Base-by-base conservation (phyloP, 306 rosid species). In the Senna tora region DNA sequence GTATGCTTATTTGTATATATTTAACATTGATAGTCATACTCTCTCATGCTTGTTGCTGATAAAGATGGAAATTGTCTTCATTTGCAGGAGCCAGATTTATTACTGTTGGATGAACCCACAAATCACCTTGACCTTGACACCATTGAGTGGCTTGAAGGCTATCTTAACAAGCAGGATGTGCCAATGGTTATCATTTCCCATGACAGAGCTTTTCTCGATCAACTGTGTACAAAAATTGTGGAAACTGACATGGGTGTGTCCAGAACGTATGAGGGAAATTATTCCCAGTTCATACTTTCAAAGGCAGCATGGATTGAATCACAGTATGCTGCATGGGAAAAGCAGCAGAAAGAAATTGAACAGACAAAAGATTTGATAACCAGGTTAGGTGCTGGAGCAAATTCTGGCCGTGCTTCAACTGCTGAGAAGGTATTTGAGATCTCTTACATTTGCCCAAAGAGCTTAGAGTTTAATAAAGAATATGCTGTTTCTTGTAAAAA, bases 181-280 rank as follows among this genome's bases (percentile, higher is more conserved):
- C 99, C 99, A 0, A 91, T 94, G 99, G 99, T 89, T 72, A 89
- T 94, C 77, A 91, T 94, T 79, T 94, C 99, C 56, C 99, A 94
- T 69, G 99, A 91, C 83, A 78, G 99, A 79, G 99, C 99, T 76
- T 91, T 94, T 80, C 96, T 94, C 8, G 99, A 94, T 82, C 99
- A 91, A 75, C 90, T 94, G 68, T 94, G 99, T 80, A 91, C 97
- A 15, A 94, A 94, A 82, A 94, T 94, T 72, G 99, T 94, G 92
- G 99, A 94, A 80, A 94, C 99, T 68, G 99, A 91, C 65, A 85
- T 94, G 96, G 99, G 97, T 58, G 87, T 91, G 20, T 80, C 96
- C 66, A 87, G 95, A 70, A 94, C 96, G 9, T 94, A 50, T 58
- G 91, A 71, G 22, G 98, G 98, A 69, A 94, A 94, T 74, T 94